Percentiles rank a stretch among this genome's conserved stretches.
Evolutionary conservation across 306 rosid species (phyloP).

Genomic region (Ammopiptanthus mongolicus): DNA sequence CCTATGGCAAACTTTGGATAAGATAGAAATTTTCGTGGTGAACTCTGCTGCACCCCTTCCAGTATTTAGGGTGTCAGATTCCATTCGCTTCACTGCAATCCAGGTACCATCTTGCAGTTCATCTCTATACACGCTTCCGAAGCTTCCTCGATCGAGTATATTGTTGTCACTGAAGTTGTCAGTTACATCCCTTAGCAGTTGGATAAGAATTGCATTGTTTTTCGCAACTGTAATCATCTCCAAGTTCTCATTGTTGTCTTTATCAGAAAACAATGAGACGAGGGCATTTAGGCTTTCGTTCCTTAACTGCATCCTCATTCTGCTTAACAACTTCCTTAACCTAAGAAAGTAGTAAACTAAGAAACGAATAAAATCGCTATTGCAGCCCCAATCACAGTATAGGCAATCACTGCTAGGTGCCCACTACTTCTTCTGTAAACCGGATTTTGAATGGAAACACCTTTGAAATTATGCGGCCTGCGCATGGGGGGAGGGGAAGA

Average conservation of each 20-base stretch:
- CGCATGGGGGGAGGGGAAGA: no score
- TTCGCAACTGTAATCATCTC: conserved; percentile 91
- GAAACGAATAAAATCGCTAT: conserved; percentile 48
- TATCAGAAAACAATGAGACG: conserved; percentile 78
- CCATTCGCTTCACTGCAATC: conserved; percentile 90
- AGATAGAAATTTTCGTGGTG: conserved; percentile 75
- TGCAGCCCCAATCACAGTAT: conserved; percentile 54
- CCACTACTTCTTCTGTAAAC: no score
- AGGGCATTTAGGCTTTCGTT: conserved; percentile 77
- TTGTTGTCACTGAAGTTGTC: conserved; percentile 68
- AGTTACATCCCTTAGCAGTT: conserved; percentile 69
- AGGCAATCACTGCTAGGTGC: conserved; percentile 52
- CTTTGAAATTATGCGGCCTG: no score
- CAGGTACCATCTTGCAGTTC: conserved; percentile 84
- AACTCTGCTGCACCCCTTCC: conserved; percentile 77
- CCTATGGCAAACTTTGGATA: conserved; percentile 87
- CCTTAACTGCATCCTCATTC: no score
- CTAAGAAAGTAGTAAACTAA: conserved; percentile 56
- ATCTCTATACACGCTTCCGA: conserved; percentile 79
- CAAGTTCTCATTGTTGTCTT: conserved; percentile 74
- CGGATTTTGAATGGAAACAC: no score
- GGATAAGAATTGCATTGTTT: conserved; percentile 85
- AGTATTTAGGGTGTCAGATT: conserved; percentile 59
- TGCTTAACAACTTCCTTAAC: conserved; percentile 59
- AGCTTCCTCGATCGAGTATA: conserved; percentile 78